These are phyloP conservation scores for Nannochloris sp. DNA, from an alignment of 139 green algal species.

Conservation along the genomic window DNA sequence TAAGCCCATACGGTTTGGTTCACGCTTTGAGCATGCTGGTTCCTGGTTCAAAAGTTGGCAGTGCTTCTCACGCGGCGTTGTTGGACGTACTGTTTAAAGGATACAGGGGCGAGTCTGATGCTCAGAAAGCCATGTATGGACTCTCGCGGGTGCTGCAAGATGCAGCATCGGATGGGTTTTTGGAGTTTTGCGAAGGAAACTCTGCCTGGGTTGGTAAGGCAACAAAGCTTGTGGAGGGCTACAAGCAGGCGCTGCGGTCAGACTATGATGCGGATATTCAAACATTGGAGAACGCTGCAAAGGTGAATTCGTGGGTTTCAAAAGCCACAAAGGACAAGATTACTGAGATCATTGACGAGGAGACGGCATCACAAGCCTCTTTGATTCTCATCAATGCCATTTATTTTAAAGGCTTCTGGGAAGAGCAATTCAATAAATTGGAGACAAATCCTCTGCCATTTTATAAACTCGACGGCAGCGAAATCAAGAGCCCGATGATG, in stretches of 20 bases:
- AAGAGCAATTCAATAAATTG: slow-evolving; percentile 20
- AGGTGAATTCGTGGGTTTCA: slow-evolving; percentile 21
- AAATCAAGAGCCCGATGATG: slow-evolving; percentile 12
- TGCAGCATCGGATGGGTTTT: slow-evolving; percentile 2
- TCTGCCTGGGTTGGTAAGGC: slow-evolving; percentile 5
- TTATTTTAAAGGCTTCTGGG: slow-evolving; percentile 32
- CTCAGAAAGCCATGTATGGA: background rate
- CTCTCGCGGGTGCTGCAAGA: background rate
- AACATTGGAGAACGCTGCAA: background rate
- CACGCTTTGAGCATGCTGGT: slow-evolving; percentile 29
- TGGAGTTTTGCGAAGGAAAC: slow-evolving; percentile 16
- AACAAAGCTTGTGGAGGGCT: background rate
- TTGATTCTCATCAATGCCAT: slow-evolving; percentile 26
- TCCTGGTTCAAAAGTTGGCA: slow-evolving; percentile 11
- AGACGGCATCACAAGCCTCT: background rate
- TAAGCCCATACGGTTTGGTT: slow-evolving; percentile 20
- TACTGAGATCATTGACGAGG: slow-evolving; percentile 16
- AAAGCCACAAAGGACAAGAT: slow-evolving; percentile 23
- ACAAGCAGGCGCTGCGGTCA: background rate
- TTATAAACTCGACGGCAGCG: background rate
- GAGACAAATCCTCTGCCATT: slow-evolving; percentile 14
- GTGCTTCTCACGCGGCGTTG: slow-evolving; percentile 13
- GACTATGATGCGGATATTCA: slow-evolving; percentile 1
- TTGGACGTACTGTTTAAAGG: background rate
- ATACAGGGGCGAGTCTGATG: background rate